A percentile compares a stretch with the other conserved stretches of the same genome.
phyloP scores from a whole-genome alignment of 257 asterid genomes.

The Haberlea rhodopensis region DNA sequence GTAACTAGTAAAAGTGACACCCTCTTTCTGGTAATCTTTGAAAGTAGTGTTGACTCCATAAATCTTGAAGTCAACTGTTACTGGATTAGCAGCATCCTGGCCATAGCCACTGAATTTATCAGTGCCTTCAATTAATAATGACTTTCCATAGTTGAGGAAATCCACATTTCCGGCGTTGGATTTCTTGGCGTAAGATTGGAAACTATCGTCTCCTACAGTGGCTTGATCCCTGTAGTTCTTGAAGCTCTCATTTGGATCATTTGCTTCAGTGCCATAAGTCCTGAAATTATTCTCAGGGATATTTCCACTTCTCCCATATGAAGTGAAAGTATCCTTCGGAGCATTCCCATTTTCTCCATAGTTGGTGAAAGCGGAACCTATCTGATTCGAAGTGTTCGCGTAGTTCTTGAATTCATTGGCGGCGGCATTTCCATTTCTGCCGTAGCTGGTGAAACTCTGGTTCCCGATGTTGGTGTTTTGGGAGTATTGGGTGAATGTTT shows the following conservation, averaged over 20 bases:
- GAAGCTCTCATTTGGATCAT: conserved; percentile 56
- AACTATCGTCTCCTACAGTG: conserved; percentile 75
- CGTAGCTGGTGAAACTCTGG: conserved; percentile 58
- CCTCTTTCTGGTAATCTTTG: conserved; percentile 51
- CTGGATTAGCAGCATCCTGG: conserved; percentile 29
- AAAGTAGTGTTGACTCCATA: conserved; percentile 69
- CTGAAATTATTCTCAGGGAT: conserved; percentile 57
- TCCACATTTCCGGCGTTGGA: conserved; percentile 46
- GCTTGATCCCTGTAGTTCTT: conserved; percentile 58
- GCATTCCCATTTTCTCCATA: conserved; percentile 62
- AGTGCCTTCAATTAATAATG: conserved; percentile 69
- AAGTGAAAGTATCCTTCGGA: conserved; percentile 53
- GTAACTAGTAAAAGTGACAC: conserved; percentile 49
- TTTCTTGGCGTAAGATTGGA: conserved; percentile 51
- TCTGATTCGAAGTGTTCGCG: conserved; percentile 54
- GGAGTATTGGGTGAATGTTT: conserved; percentile 44
- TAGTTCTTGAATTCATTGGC: conserved; percentile 54
- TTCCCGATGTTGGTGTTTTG: conserved; percentile 53
- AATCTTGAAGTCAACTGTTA: conserved; percentile 41
- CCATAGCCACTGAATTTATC: conserved; percentile 69
- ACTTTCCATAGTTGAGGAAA: conserved; percentile 62
- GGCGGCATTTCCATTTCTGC: conserved; percentile 66
- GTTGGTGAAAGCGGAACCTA: conserved; percentile 58
- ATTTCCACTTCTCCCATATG: conserved; percentile 53
- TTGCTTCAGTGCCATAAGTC: conserved; percentile 66